Evolutionary conservation across 768 basidiomycete genomes (phyloP).

Genomic region (Pleurotus tuber-regium): DNA sequence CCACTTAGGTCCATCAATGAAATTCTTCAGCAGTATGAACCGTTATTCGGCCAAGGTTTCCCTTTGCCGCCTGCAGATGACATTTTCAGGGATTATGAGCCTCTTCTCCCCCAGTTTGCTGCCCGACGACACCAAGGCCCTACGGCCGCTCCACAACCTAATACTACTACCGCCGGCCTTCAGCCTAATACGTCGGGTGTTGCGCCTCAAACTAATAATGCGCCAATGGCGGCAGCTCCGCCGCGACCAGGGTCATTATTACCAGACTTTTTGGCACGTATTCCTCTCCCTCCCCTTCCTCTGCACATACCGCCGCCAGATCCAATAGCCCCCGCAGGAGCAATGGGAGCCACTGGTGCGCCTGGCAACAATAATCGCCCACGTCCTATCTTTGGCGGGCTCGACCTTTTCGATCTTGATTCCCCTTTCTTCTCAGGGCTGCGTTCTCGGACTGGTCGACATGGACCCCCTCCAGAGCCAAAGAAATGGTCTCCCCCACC

Average conservation of each 20-base stretch:
- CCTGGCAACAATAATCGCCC: neutral
- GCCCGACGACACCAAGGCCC: neutral
- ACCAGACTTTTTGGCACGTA: no score
- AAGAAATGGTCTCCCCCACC: slow-evolving; percentile 60
- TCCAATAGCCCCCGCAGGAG: no score
- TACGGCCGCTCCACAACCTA: neutral
- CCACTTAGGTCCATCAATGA: neutral
- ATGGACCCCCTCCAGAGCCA: slow-evolving; percentile 23
- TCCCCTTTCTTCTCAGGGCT: neutral
- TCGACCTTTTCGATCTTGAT: no score
- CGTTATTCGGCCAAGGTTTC: neutral
- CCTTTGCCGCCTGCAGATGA: neutral
- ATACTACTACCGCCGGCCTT: no score
- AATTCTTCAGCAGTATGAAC: neutral
- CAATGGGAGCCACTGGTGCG: no score
- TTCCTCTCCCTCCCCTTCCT: no score
- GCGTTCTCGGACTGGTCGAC: neutral
- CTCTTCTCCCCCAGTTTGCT: neutral
- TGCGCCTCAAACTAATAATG: no score
- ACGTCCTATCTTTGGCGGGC: neutral
- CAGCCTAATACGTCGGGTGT: no score
- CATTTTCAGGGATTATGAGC: neutral
- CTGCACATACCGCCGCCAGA: no score
- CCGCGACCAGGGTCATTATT: no score
- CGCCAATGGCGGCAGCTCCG: no score